These are phyloP conservation scores for Diaporthe citrichinensis DNA, from an alignment of 2,329 filamentous ascomycete species.

Conservation along the genomic window DNA sequence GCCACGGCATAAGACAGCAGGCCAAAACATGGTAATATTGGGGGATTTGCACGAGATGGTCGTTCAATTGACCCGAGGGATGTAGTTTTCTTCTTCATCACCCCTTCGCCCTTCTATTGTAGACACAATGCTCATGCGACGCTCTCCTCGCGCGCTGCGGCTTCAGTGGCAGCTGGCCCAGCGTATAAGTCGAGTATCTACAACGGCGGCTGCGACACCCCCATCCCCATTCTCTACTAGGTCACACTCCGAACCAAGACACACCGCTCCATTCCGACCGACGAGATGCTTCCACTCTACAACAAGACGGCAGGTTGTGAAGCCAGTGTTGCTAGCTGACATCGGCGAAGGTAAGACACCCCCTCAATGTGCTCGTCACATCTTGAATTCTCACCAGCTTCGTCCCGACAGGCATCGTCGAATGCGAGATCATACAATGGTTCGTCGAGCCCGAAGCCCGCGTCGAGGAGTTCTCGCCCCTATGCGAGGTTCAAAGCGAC, in stretches of 20 bases:
- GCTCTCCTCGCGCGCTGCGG: constrained; percentile 64
- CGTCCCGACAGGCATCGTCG: constrained; percentile 83
- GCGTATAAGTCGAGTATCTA: constrained; percentile 53
- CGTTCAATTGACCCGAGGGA: constrained; percentile 16
- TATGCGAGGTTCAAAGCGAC: constrained; percentile 98
- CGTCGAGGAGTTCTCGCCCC: constrained; percentile 97
- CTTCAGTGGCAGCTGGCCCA: constrained; percentile 65
- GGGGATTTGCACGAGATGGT: not conserved
- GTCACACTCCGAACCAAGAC: constrained; percentile 22
- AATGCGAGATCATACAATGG: constrained; percentile 99
- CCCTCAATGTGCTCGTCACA: not conserved
- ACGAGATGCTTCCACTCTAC: constrained; percentile 66
- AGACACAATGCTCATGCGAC: constrained; percentile 67
- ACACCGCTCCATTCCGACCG: not conserved
- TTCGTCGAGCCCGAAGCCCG: constrained; percentile 96
- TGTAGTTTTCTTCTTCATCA: not conserved
- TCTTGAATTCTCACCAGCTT: constrained; percentile 11
- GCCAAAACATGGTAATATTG: constrained; percentile 18
- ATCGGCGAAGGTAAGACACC: constrained; percentile 82
- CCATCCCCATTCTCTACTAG: constrained; percentile 21
- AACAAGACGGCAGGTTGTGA: constrained; percentile 69
- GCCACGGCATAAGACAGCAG: constrained; percentile 29
- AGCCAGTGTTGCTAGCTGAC: constrained; percentile 86
- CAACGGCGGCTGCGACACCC: not conserved
- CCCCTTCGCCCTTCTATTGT: not conserved